These are phyloP conservation scores for Linaria vulgaris DNA, from an alignment of 257 asterid genomes.

Conservation along the genomic window DNA sequence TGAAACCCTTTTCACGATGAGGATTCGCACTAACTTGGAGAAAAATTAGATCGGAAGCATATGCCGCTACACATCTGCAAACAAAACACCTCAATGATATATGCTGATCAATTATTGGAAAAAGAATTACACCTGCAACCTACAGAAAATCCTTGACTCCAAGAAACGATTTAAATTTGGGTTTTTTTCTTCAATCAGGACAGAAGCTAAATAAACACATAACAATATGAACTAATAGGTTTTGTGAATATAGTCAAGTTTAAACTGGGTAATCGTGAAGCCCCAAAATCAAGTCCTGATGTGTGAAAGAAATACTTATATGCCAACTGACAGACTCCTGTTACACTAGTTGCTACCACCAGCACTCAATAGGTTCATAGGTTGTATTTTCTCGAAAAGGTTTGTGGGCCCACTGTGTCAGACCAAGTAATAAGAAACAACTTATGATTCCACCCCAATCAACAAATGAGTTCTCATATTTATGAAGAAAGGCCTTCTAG, in stretches of 20 bases:
- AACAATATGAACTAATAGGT: not conserved
- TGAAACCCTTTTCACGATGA: conserved; percentile 73
- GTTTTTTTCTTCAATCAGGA: not conserved
- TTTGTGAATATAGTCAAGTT: not conserved
- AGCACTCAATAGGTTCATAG: not conserved
- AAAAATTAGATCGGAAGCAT: conserved; percentile 85
- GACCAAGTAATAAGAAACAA: not conserved
- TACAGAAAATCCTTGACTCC: not conserved
- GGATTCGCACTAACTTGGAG: conserved; percentile 75
- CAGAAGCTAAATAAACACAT: not conserved
- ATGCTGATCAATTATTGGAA: conserved; percentile 12
- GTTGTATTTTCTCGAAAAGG: too few relatives aligned
- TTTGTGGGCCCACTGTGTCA: not conserved
- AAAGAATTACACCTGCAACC: conserved; percentile 1
- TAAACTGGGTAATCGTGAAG: not conserved
- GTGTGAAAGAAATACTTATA: not conserved
- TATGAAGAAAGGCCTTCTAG: not conserved
- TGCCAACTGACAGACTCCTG: not conserved
- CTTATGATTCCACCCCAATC: not conserved
- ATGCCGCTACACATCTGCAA: conserved; percentile 87
- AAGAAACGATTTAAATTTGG: not conserved
- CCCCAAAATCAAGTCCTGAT: not conserved
- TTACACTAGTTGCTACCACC: conserved; percentile 1
- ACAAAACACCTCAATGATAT: conserved; percentile 17
- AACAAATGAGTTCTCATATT: not conserved